These are phyloP conservation scores for Butyriboletus loyo DNA, from an alignment of 768 basidiomycete genomes.

Conservation along the genomic window DNA sequence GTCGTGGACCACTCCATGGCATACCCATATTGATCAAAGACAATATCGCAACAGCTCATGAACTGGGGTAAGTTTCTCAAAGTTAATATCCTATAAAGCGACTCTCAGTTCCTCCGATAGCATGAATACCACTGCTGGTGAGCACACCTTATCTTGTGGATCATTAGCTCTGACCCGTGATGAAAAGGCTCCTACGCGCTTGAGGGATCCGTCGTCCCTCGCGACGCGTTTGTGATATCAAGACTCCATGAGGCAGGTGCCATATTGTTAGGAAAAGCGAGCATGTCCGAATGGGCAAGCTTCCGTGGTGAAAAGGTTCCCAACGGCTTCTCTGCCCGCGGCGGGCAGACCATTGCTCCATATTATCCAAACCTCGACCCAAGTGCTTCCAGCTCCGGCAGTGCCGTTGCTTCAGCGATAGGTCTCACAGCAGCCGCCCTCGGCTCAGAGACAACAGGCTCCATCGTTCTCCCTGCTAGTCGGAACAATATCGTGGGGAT, in stretches of 20 bases:
- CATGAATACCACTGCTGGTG: constrained; percentile 50
- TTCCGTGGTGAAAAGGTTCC: constrained; percentile 36
- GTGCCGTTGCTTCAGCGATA: constrained; percentile 42
- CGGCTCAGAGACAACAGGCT: constrained; percentile 49
- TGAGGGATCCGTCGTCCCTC: constrained; percentile 36
- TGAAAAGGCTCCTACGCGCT: constrained; percentile 36
- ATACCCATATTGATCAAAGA: constrained; percentile 59
- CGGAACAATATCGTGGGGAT: constrained; percentile 44
- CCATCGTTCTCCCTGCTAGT: constrained; percentile 43
- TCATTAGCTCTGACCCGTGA: neutral
- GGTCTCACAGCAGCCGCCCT: constrained; percentile 44
- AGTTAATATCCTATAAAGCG: neutral
- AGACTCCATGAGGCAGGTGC: constrained; percentile 33
- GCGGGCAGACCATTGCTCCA: constrained; percentile 41
- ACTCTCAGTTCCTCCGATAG: constrained; percentile 18
- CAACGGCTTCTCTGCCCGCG: constrained; percentile 44
- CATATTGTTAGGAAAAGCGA: constrained; percentile 42
- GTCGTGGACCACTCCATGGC: constrained; percentile 51
- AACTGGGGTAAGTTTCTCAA: constrained; percentile 22
- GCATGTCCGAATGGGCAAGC: constrained; percentile 43
- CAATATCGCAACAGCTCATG: constrained; percentile 33
- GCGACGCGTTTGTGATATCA: constrained; percentile 33
- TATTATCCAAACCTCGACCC: constrained; percentile 43
- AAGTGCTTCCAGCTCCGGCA: constrained; percentile 42
- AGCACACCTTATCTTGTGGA: constrained; percentile 27